Conservation (phyloP, 164 flowering plant genomes). For the Cinnamomum micranthum region DNA sequence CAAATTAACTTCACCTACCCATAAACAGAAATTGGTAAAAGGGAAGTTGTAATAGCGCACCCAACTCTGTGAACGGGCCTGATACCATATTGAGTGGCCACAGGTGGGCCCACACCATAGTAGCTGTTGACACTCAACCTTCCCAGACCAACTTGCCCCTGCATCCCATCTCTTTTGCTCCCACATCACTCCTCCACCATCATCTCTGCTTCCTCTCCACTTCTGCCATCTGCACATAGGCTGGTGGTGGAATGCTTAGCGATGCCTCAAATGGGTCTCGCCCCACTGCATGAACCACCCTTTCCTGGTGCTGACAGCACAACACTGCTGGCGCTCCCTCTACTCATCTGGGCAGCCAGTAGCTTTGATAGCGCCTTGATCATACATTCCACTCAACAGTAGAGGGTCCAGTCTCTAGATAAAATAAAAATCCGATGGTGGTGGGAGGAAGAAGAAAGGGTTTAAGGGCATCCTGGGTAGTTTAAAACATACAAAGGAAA, state of each 20-base stretch:
- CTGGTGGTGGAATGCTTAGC: slow-evolving; percentile 41
- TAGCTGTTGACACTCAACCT: background rate
- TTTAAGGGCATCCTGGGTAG: too few species aligned
- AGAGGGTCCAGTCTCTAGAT: slow-evolving; percentile 11
- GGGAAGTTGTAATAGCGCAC: background rate
- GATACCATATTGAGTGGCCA: background rate
- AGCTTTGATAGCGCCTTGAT: slow-evolving; percentile 9
- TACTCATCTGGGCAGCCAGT: slow-evolving; percentile 2
- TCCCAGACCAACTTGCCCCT: too few species aligned
- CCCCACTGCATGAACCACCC: slow-evolving; percentile 16
- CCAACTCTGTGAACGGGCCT: background rate
- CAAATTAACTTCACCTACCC: too few species aligned
- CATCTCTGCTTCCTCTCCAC: slow-evolving; percentile 51
- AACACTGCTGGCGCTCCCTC: too few species aligned
- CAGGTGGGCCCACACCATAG: background rate
- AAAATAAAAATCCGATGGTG: too few species aligned
- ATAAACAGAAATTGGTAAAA: too few species aligned
- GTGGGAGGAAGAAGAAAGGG: too few species aligned
- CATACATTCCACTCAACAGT: slow-evolving; percentile 59
- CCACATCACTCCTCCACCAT: too few species aligned
- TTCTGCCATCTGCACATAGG: slow-evolving; percentile 87
- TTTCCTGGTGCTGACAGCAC: too few species aligned
- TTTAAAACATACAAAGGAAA: too few species aligned
- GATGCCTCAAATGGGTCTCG: slow-evolving; percentile 83
- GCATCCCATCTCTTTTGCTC: too few species aligned